A percentile compares a stretch with the other conserved stretches of the same genome.
These are phyloP conservation scores for Xylariomycetidae sp. DNA, from an alignment of 2,329 filamentous ascomycete genomes.

Conservation along the genomic window DNA sequence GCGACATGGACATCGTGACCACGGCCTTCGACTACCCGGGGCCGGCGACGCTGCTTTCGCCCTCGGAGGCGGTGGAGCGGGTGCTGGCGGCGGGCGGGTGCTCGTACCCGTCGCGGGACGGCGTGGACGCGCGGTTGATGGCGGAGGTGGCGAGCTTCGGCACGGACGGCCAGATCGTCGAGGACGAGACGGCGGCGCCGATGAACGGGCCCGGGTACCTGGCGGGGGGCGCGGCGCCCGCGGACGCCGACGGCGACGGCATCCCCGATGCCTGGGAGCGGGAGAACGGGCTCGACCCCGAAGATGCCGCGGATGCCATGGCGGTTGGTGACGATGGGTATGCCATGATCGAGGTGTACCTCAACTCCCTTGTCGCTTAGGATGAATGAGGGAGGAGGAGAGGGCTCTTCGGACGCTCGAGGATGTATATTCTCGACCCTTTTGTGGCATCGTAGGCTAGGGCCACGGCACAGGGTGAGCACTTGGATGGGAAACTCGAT, in stretches of 20 bases:
- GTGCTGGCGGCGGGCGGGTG: constrained; percentile 36
- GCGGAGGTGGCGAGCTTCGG: constrained; percentile 39
- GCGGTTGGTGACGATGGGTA: constrained; percentile 35
- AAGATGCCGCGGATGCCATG: constrained; percentile 35
- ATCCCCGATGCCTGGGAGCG: constrained; percentile 44
- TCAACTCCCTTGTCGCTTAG: constrained; percentile 38
- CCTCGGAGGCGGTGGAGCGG: constrained; percentile 33
- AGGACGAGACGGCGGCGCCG: constrained; percentile 33
- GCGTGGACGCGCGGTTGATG: constrained; percentile 36
- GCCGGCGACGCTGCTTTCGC: constrained; percentile 32
- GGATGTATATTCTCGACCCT: background rate
- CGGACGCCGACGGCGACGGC: constrained; percentile 42
- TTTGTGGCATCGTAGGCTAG: too few species aligned
- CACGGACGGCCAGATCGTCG: constrained; percentile 37
- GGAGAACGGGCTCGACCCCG: constrained; percentile 34
- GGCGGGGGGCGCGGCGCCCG: constrained; percentile 29
- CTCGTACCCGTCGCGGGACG: constrained; percentile 35
- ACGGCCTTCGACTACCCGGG: constrained; percentile 36
- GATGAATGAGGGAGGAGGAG: constrained; percentile 1
- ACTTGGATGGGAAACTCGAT: too few species aligned
- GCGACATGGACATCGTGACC: constrained; percentile 36
- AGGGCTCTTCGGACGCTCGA: background rate
- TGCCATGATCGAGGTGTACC: constrained; percentile 42
- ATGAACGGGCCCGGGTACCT: constrained; percentile 35
- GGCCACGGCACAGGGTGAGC: too few species aligned